Evolutionary conservation across 768 basidiomycete species (phyloP).

Genomic region (Hypholoma sublateritium): DNA sequence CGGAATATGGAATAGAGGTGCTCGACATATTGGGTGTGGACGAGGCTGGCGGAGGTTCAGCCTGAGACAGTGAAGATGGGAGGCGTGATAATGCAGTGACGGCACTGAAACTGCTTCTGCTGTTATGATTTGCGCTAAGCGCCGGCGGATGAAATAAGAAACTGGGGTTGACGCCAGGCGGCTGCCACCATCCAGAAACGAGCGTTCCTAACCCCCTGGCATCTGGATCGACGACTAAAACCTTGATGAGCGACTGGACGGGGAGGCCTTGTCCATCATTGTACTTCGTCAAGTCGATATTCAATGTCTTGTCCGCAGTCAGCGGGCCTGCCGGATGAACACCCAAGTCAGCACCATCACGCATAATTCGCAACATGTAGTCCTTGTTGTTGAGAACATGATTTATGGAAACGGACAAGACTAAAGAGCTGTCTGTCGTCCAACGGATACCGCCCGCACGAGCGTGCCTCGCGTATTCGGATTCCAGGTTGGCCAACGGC

Average conservation of each 20-base stretch:
- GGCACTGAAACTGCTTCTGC: not conserved
- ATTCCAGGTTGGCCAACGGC: not conserved
- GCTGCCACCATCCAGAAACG: conserved; percentile 4
- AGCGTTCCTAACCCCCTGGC: not conserved
- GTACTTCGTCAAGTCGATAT: not conserved
- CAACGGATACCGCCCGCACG: conserved; percentile 1
- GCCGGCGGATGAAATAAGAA: not conserved
- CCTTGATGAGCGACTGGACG: conserved; percentile 1
- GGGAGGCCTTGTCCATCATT: not conserved
- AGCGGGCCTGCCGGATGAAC: not conserved
- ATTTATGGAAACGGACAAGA: not conserved
- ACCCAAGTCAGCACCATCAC: not conserved
- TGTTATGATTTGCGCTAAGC: not conserved
- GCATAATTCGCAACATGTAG: not conserved
- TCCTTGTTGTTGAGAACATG: conserved; percentile 3
- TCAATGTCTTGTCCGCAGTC: not conserved
- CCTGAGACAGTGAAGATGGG: not conserved
- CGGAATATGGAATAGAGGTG: not conserved
- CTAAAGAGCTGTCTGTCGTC: not conserved
- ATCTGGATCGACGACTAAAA: not conserved
- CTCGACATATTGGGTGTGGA: not conserved
- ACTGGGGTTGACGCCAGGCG: not conserved
- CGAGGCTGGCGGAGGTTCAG: not conserved
- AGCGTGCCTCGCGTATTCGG: not conserved
- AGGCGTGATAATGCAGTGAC: not conserved